Base-by-base conservation (phyloP, 75 land plant genomes). In the Larix kaempferi region DNA sequence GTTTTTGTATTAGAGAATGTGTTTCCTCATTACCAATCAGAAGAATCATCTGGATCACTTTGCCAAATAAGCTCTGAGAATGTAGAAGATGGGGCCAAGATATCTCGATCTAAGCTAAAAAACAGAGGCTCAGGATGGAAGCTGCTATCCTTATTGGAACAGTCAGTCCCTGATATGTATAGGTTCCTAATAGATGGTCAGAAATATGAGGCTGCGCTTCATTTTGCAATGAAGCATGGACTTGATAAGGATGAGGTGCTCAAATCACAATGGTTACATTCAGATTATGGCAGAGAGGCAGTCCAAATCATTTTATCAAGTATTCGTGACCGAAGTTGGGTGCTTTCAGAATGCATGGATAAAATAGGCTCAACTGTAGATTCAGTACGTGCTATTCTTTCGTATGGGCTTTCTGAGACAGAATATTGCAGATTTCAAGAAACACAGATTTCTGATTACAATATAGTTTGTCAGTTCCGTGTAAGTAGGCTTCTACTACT, bases 201-300 rank as follows among this genome's bases (percentile, higher is more conserved):
- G 29, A 80, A 86, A 35, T 97, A 89, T 77, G 81, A 84, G 22
- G 74, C 79, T 75, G 99, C 99, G 16, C 75, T 95, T 52, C 77
- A 78, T 12, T 86, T 94, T 78, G 92, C 98, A 63, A 33, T 62
- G 74, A 78, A 74, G 49, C 84, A 89, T 76, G 78, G 64, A 12
- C 80, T 97, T 62, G 87, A 93, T 64, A 88, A 17, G 59, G 95
- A 95, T 83, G 91, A 88, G 60, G 85, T 97, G 16, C 84, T 91
- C 72, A 94, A 93, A 77, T 81, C 91, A 1, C 98, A 87, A 33
- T 98, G 99, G 99, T 65, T 82, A 74, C 59, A 73, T 66, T 93
- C 98, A 57, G 84, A 82, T 39, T 77, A 80, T 59, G 88, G 87
- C 49, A 74, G 49, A 16, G 67, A 79, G 49, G 88, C 87, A 12